A percentile compares a stretch with the other conserved stretches of the same genome.
Evolutionary conservation across 2,329 filamentous ascomycete species (phyloP).

Genomic region (Colletotrichum abscissum): DNA sequence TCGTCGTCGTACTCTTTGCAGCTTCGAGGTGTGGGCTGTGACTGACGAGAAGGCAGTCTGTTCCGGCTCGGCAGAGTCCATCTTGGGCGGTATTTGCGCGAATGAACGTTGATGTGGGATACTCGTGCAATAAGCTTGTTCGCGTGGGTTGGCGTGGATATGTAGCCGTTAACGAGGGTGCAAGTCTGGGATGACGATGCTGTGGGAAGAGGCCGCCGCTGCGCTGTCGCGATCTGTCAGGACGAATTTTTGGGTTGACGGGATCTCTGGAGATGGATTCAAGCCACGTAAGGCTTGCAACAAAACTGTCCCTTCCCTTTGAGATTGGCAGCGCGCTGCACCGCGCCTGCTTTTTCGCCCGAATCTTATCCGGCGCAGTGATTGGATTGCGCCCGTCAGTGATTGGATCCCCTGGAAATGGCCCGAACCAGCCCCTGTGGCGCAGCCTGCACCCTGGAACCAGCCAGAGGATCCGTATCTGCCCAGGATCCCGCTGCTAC

Average conservation of each 20-base stretch:
- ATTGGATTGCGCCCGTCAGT: conserved; percentile 9
- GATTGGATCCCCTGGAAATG: conserved; percentile 13
- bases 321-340: conserved; percentile 2
- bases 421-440: conserved; percentile 9
- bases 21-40: conserved; percentile 82
- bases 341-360: conserved; percentile 19
- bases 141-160: neutral
- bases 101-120: neutral
- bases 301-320: neutral
- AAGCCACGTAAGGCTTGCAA: conserved; percentile 39
- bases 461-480: neutral
- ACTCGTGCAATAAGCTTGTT: neutral
- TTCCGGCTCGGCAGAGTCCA: conserved; percentile 90
- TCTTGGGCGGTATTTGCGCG: conserved; percentile 49
- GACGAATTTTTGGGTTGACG: conserved; percentile 33
- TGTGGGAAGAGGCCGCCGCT: conserved; percentile 13
- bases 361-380: conserved; percentile 27
- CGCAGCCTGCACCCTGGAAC: conserved; percentile 6
- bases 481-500: neutral
- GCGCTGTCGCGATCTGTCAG: conserved; percentile 33
- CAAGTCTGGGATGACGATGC: neutral
- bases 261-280: conserved; percentile 27
- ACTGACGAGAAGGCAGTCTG: conserved; percentile 93
- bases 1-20: conserved; percentile 71
- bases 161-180: neutral